phyloP scores from a whole-genome alignment of 495 filamentous ascomycete genomes.

The Amphirosellinia nigrospora region DNA sequence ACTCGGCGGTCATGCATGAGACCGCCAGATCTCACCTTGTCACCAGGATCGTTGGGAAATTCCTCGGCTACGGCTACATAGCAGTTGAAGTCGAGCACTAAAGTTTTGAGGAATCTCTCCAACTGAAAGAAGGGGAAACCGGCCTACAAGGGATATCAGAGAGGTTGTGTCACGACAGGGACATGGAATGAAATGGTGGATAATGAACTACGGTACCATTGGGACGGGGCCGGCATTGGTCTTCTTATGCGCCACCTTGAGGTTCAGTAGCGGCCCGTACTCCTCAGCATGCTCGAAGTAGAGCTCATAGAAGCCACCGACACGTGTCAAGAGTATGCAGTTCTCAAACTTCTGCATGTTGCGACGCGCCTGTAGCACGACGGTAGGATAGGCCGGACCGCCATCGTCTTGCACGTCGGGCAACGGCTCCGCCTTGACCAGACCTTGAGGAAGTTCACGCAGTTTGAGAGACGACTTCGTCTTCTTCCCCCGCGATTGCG shows the following conservation, averaged over 20 bases:
- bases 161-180: conserved; percentile 19
- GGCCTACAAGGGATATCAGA: conserved; percentile 55
- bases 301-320: conserved; percentile 95
- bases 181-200: neutral
- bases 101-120: conserved; percentile 86
- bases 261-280: conserved; percentile 80
- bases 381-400: conserved; percentile 76
- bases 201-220: conserved; percentile 63
- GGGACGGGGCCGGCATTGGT: conserved; percentile 75
- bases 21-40: conserved; percentile 72
- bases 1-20: conserved; percentile 84
- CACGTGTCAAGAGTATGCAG: conserved; percentile 86
- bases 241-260: conserved; percentile 85
- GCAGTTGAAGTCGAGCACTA: conserved; percentile 88
- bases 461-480: conserved; percentile 62
- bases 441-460: conserved; percentile 70
- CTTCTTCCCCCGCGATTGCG: conserved; percentile 36
- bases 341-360: conserved; percentile 91
- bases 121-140: conserved; percentile 94
- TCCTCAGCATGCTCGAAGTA: conserved; percentile 95
- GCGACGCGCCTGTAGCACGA: conserved; percentile 85
- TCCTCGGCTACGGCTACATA: conserved; percentile 96
- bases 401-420: conserved; percentile 50
- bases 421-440: conserved; percentile 41
- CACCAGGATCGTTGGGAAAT: conserved; percentile 70